Evolutionary conservation across 2,329 filamentous ascomycete genomes (phyloP), one percentile per base, ranked within the genome.

Genomic region (Penicillium freii): DNA sequence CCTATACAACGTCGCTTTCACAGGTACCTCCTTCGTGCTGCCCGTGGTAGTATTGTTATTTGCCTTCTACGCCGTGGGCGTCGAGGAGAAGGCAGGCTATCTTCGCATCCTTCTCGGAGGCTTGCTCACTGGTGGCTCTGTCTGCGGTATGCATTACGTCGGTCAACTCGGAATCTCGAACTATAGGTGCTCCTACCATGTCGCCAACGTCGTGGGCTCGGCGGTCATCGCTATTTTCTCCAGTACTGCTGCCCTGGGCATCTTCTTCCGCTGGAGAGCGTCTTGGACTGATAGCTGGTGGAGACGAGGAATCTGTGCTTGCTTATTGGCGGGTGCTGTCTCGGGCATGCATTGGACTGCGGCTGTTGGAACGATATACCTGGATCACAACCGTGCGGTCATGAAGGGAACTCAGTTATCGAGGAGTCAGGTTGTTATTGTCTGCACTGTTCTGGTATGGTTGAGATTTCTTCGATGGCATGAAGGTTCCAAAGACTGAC

Each of bases 271-370:
- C 56, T 86, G 89, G 72, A 84, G 87, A 62, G 84, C 87, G 17
- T 82, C 84, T 17, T 96, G 91, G 90, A 89, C 88, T 48, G 88
- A 87, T 66, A 84, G 83, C 17, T 91, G 88, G 84, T 92, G 87
- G 87, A 90, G 91, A 69, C 81, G 90, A 57, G 74, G 82, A 10
- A 66, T 86, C 2, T 90, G 87, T 59, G 88, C 87, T 10, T 75
- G 85, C 45, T 73, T 92, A 19, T 80, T 95, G 40, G 88, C 89
- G 9, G 80, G 83, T 17, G 90, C 88, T 40, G 89, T 94, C 2
- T 92, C 87, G 10, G 90, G 89, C 1, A 94, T 95, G 91, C 91
- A 95, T 75, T 95, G 90, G 88, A 88, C 88, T 55, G 91, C 88
- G 33, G 82, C 87, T 4, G 81, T 84, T 11, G 89, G 89, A 17